Conservation (phyloP, 768 basidiomycete species). For the Saitozyma sp. region DNA sequence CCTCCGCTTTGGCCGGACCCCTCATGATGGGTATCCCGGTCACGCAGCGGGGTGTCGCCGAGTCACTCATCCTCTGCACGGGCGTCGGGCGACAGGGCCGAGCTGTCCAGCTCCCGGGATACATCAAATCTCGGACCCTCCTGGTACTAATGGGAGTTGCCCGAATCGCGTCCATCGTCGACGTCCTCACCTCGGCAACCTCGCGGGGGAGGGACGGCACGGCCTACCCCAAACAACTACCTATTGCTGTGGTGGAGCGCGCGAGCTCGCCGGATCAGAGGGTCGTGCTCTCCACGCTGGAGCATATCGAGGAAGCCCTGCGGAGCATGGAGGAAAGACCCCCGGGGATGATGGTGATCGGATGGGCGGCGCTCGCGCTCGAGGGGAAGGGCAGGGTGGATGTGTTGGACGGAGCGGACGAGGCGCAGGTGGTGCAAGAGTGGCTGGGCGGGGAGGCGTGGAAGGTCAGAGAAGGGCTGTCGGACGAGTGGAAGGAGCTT, state of each 20-base stretch:
- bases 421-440: constrained; percentile 55
- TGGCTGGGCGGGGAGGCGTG: constrained; percentile 69
- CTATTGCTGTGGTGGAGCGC: constrained; percentile 91
- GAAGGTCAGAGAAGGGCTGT: constrained; percentile 68
- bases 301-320: constrained; percentile 68
- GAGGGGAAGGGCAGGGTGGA: constrained; percentile 69
- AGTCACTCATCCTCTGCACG: constrained; percentile 85
- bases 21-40: constrained; percentile 87
- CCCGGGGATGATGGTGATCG: constrained; percentile 94
- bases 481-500: constrained; percentile 42
- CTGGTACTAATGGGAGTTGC: constrained; percentile 95
- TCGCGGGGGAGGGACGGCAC: constrained; percentile 55
- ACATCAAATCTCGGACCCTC: constrained; percentile 76
- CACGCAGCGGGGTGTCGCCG: constrained; percentile 91
- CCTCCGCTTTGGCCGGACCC: constrained; percentile 85
- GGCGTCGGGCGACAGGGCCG: constrained; percentile 87
- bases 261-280: constrained; percentile 94
- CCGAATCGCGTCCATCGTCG: constrained; percentile 69
- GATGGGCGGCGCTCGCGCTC: constrained; percentile 82
- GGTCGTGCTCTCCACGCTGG: constrained; percentile 73
- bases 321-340: constrained; percentile 79
- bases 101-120: constrained; percentile 79
- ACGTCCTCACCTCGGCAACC: constrained; percentile 57
- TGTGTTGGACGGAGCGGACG: constrained; percentile 63
- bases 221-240: constrained; percentile 71